Evolutionary conservation across 192 early-diverging fungal genomes (phyloP), one percentile per base, ranked within the genome.

Genomic region (Rhizoclosmatium sp.): DNA sequence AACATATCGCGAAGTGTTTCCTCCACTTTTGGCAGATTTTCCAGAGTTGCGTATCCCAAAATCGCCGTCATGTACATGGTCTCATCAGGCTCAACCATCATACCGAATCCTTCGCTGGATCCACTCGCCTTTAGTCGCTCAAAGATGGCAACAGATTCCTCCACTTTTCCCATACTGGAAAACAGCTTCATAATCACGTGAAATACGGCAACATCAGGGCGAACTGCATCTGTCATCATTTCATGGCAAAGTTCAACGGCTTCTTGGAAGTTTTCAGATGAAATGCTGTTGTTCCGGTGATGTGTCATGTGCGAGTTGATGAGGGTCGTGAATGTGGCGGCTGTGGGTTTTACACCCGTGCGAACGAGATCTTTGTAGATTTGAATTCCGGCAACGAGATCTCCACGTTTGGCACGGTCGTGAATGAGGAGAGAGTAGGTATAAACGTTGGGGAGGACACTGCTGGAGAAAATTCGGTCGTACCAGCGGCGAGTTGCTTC

Each of bases 401-500:
- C 72, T 3, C 79, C 79, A 16, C 69, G 60, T 21, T 75, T 74
- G 19, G 64, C 64, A 12, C 72, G 71, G 41, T 80, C 70, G 21
- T 80, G 71, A 9, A 80, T 80, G 39, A 80, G 42, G 0, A 80
- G 71, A 12, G 65, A 47, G 66, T 80, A 80, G n/a, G 79, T 69
- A 39, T 80, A 59, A 60, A 80, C 72, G 73, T 80, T 80, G 14
- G 79, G 79, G 9, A 46, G 59, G 4, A 80, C 42, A 7, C n/a
- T 56, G 31, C 71, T 66, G 3, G 72, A 75, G 59, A 80, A 80
- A 4, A 80, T 42, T n/a, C 69, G 67, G 12, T 80, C 79, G 72
- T 64, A 80, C 79, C 79, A 80, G 41, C 72, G 51, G n/a, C 79
- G 48, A 40, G 72, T 68, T n/a, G 71, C 72, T 62, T 80, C 79